Conservation (phyloP, 139 green algal species). For the Picochlorum sp. region DNA sequence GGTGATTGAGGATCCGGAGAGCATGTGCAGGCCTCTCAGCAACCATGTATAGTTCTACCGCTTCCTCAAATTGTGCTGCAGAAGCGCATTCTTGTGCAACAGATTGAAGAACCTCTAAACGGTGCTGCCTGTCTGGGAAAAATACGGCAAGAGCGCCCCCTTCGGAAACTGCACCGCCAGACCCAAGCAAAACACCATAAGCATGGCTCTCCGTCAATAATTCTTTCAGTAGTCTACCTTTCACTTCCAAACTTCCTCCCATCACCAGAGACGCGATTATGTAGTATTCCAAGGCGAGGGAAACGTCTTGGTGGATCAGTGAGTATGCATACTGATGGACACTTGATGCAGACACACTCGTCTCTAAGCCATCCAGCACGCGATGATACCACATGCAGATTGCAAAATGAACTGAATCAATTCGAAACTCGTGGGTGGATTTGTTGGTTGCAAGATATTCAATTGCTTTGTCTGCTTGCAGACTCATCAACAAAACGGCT, state of each 20-base stretch:
- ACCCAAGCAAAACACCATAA: constrained; percentile 46
- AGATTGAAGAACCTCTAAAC: constrained; percentile 49
- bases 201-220: constrained; percentile 48
- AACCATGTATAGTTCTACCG: constrained; percentile 77
- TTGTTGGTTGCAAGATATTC: constrained; percentile 43
- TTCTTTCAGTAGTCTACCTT: constrained; percentile 42
- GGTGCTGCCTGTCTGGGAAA: constrained; percentile 35
- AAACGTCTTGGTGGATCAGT: constrained; percentile 39
- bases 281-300: constrained; percentile 69
- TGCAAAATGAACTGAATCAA: constrained; percentile 64
- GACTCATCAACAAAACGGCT: constrained; percentile 71
- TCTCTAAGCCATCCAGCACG: constrained; percentile 18
- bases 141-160: constrained; percentile 42
- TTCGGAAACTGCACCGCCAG: constrained; percentile 31
- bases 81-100: constrained; percentile 68
- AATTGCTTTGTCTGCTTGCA: constrained; percentile 47
- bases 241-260: constrained; percentile 23
- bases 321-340: constrained; percentile 47
- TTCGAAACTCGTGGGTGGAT: constrained; percentile 38
- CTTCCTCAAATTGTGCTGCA: constrained; percentile 52
- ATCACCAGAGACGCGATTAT: constrained; percentile 44
- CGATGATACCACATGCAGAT: constrained; percentile 50
- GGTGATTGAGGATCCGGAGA: constrained; percentile 58
- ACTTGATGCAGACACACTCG: constrained; percentile 16
- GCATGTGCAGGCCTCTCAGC: constrained; percentile 48